Evolutionary conservation across 441 rosid species (phyloP), one percentile per base, ranked within the genome.

Genomic region (Caryocar brasiliense): DNA sequence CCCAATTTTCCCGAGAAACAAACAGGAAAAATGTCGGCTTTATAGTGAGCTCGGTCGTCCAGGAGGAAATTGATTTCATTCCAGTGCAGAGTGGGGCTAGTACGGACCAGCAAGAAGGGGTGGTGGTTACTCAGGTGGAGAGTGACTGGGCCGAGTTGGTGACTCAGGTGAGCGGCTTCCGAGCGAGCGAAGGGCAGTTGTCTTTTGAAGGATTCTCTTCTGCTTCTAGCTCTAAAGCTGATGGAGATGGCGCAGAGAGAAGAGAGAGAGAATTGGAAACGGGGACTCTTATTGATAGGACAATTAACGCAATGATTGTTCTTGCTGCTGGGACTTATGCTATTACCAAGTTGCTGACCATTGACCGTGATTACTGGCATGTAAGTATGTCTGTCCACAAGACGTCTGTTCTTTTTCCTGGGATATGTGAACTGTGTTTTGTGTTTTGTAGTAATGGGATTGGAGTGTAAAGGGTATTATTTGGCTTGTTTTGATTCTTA

Each of bases 301-400:
- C 62, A 24, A 78, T 85, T 14, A 91, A 91, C 52, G 96, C 91
- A 5, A 48, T 74, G 19, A 69, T 91, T 40, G 96, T 80, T 56
- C 65, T 91, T 39, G 93, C 82, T 29, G 81, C 80, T 44, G 88
- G 98, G 64, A 61, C 86, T 70, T 81, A 53, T 63, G 96, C 85
- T 41, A 64, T 91, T 26, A 70, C 95, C 70, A 91, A 75, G 76
- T 66, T 91, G 77, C 88, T 91, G 33, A 91, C 95, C 20, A 83
- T 91, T 38, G 91, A 91, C 70, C 85, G 70, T 47, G 83, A 91
- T 71, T 87, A 77, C 50, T 91, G 98, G 98, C 98, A 87, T 6
- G 98, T 80, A 68, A 79, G 89, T 63, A 34, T 45, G 32, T 28
- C 23, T 25, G 9, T 26, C 18, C n/a, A n/a, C n/a, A n/a, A n/a